These are phyloP conservation scores for Petasospora fabianii DNA, from an alignment of 1,139 yeast genomes.

Conservation along the genomic window DNA sequence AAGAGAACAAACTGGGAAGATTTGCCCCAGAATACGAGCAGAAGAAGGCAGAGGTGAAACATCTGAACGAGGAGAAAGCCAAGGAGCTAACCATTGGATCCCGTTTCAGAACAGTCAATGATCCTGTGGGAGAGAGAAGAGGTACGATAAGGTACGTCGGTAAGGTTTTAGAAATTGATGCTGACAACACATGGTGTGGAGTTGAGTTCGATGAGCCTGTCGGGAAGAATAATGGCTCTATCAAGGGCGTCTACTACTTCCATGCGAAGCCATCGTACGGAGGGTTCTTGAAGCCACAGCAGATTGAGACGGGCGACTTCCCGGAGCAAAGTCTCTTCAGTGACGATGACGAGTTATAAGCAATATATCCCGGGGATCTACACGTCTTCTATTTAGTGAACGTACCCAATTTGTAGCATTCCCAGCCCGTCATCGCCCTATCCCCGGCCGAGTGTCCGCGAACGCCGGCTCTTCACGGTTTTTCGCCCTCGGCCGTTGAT, in stretches of 20 bases:
- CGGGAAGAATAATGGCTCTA: slow-evolving; percentile 82
- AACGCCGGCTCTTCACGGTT: background rate
- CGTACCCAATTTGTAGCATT: too few species aligned
- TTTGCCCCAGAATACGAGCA: slow-evolving; percentile 54
- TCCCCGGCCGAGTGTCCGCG: background rate
- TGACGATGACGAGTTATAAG: slow-evolving; percentile 35
- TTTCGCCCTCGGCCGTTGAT: background rate
- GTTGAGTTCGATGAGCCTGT: slow-evolving; percentile 64
- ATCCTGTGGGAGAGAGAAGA: slow-evolving; percentile 50
- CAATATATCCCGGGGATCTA: too few species aligned
- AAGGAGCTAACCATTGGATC: slow-evolving; percentile 18
- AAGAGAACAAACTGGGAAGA: slow-evolving; percentile 61
- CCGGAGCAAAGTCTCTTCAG: slow-evolving; percentile 43
- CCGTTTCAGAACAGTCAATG: slow-evolving; percentile 35
- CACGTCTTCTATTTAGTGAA: too few species aligned
- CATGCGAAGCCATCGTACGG: slow-evolving; percentile 56
- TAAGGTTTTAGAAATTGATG: slow-evolving; percentile 53
- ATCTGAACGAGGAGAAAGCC: slow-evolving; percentile 30
- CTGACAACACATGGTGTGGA: slow-evolving; percentile 67
- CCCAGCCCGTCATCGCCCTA: too few species aligned
- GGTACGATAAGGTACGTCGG: slow-evolving; percentile 74
- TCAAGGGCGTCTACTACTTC: slow-evolving; percentile 65
- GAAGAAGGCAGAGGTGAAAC: slow-evolving; percentile 26
- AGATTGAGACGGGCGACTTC: slow-evolving; percentile 42
- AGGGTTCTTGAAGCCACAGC: slow-evolving; percentile 49